Base-by-base conservation (phyloP, 768 basidiomycete species). In the Mycena alexandri region DNA sequence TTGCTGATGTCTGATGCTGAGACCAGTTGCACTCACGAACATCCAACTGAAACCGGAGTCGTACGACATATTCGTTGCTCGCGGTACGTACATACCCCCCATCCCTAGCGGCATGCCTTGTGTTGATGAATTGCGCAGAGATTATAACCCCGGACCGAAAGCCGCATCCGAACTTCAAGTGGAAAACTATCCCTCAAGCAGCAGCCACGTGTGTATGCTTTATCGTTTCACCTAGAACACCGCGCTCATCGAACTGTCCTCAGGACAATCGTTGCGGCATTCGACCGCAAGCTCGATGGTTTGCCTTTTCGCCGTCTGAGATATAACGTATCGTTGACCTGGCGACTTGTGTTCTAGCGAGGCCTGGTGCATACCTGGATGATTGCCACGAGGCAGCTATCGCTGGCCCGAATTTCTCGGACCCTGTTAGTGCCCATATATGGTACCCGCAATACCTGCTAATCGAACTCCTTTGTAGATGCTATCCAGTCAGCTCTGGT, bases 21-120 rank as follows among this genome's bases (percentile, higher is more conserved):
- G 11, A 11, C 33, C 9, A 57, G 63, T 64, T 1, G 25, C 48
- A 4, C 42, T 56, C 13, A 57, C 63, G 17, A 64, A 64, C n/a
- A 55, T 64, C 7, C 54, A 64, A 13, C 47, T 56, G 44, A 63
- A 55, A 10, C 43, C 52, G 13, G 62, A 63, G 24, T 63, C 62
- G 19, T 16, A 47, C 38, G 53, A 63, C 6, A 55, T 63, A 24
- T 63, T 63, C 25, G 17, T 55, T 22, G 44, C 16, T 9, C 47
- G 44, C 10, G 62, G 62, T 56, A 41, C 14, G 41, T 24, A 16
- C 38, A 24, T 38, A 19, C 25, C 14, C 25, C 14, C 29, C 29
- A 29, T 6, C 29, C 29, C 3, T 29, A 29, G 22, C 38, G 3
- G 34, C 12, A 17, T 25, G 41, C 29, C 29, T 6, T 29, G 29